Conservation (phyloP, 495 filamentous ascomycete genomes). For the Penicillium subrubescens region DNA sequence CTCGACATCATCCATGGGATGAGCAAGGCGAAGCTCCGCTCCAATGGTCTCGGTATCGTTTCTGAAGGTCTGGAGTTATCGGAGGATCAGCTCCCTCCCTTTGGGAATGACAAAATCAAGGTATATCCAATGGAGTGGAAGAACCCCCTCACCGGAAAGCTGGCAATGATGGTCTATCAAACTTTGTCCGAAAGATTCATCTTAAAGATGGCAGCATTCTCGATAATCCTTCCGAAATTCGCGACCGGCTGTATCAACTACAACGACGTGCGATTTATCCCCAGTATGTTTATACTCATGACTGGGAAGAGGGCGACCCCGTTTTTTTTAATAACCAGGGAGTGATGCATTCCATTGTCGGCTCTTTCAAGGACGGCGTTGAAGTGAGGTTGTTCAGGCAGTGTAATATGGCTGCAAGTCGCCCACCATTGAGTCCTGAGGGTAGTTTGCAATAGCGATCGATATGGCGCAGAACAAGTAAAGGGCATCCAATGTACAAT, state of each 20-base stretch:
- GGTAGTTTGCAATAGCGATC: neutral
- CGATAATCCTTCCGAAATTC: slow-evolving; percentile 59
- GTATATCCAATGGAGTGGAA: slow-evolving; percentile 69
- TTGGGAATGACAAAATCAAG: slow-evolving; percentile 62
- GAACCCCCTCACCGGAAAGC: slow-evolving; percentile 63
- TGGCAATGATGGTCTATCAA: slow-evolving; percentile 68
- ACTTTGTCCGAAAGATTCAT: slow-evolving; percentile 63
- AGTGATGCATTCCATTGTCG: slow-evolving; percentile 69
- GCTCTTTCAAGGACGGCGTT: slow-evolving; percentile 60
- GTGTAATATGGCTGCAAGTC: slow-evolving; percentile 64
- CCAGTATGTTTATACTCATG: slow-evolving; percentile 63
- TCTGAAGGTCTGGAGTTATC: slow-evolving; percentile 59
- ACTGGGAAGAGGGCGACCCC: slow-evolving; percentile 70
- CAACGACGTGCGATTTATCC: slow-evolving; percentile 68
- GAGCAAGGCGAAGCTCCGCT: slow-evolving; percentile 49
- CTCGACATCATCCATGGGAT: slow-evolving; percentile 49
- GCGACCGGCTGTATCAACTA: slow-evolving; percentile 61
- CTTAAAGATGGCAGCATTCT: slow-evolving; percentile 60
- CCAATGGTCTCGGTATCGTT: slow-evolving; percentile 17
- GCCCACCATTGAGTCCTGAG: slow-evolving; percentile 8
- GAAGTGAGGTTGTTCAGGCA: slow-evolving; percentile 70
- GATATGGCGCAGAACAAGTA: neutral
- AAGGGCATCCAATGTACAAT: neutral
- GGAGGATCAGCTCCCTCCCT: slow-evolving; percentile 55
- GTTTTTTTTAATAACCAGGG: slow-evolving; percentile 73